phyloP scores from a whole-genome alignment of 345 rosid species.

The Punica granatum region DNA sequence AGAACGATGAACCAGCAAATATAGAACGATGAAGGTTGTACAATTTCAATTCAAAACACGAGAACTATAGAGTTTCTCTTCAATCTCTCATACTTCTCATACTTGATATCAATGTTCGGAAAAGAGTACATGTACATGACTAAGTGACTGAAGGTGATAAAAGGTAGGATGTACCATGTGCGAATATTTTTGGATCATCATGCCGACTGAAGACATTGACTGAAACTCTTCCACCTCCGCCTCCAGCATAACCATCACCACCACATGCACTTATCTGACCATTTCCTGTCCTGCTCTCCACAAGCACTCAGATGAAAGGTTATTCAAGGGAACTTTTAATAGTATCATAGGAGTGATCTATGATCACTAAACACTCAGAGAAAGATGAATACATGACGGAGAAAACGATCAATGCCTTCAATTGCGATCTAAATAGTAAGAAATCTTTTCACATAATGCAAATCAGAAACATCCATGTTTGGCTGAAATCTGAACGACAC shows the following conservation, averaged over 20 bases:
- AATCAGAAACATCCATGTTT: not conserved
- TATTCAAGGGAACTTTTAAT: not conserved
- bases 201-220: conserved; percentile 94
- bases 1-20: not conserved
- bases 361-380: not conserved
- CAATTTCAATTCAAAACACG: not conserved
- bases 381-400: not conserved
- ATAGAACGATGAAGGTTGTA: not conserved
- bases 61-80: not conserved
- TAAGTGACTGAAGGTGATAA: conserved; percentile 1
- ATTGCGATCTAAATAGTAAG: too few relatives aligned
- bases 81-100: not conserved
- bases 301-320: conserved; percentile 14
- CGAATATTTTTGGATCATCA: conserved; percentile 79
- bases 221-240: conserved; percentile 98
- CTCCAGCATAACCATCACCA: conserved; percentile 94
- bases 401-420: not conserved
- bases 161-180: conserved; percentile 63
- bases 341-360: not conserved
- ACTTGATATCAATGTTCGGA: not conserved
- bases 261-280: conserved; percentile 95
- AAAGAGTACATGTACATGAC: not conserved
- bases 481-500: not conserved
- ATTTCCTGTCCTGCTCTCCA: conserved; percentile 87
- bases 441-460: too few relatives aligned